Conservation (phyloP, 1,139 yeast genomes). For the Zygoascus meyerae region DNA sequence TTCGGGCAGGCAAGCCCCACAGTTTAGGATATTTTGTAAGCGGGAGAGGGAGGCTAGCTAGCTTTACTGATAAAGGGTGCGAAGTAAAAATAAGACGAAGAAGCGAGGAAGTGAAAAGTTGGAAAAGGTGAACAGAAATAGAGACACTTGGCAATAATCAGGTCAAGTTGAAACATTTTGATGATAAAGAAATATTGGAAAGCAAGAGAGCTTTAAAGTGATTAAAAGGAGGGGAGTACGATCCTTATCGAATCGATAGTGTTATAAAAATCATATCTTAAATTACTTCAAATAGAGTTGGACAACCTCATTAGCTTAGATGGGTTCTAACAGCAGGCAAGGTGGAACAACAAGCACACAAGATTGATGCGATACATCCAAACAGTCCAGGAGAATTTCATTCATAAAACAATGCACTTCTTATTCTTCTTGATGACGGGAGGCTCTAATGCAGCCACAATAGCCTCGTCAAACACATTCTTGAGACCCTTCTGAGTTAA, state of each 20-base stretch:
- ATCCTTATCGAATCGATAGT: neutral
- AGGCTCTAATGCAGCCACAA: constrained; percentile 86
- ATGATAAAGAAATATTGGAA: neutral
- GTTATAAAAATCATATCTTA: neutral
- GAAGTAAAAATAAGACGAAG: neutral
- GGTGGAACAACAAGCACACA: neutral
- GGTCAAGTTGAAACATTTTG: no score
- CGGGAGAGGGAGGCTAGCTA: no score
- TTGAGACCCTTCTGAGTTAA: constrained; percentile 92
- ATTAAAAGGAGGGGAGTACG: neutral
- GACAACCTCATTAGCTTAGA: neutral
- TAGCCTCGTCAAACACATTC: constrained; percentile 95
- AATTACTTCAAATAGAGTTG: neutral
- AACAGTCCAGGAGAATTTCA: neutral
- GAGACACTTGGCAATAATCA: no score
- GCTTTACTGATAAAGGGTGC: neutral
- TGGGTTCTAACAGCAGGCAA: neutral
- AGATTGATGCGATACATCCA: constrained; percentile 1
- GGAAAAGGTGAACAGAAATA: neutral
- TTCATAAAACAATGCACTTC: constrained; percentile 73
- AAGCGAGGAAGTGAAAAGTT: neutral
- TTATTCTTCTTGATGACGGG: constrained; percentile 79
- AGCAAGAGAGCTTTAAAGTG: no score
- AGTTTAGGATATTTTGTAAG: no score
- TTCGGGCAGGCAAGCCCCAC: neutral